Evolutionary conservation across 2,329 filamentous ascomycete genomes (phyloP).

Genomic region (Sporothrix variecibatus): DNA sequence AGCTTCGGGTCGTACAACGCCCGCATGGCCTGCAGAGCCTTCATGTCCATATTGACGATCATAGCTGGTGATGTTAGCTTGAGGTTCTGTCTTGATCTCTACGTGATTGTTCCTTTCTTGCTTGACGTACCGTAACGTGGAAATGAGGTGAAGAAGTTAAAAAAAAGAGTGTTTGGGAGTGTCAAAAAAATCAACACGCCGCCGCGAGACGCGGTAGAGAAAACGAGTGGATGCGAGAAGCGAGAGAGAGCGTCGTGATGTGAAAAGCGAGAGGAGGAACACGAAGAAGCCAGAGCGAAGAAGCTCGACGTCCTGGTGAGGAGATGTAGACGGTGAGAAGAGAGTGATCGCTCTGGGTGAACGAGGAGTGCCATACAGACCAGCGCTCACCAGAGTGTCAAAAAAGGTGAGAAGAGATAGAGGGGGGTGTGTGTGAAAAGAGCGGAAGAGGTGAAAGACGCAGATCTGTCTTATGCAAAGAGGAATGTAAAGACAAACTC

Average conservation of each 20-base stretch:
- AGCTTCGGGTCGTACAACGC: background rate
- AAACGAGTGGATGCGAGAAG: background rate
- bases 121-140: background rate
- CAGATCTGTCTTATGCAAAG: background rate
- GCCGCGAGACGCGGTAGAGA: background rate
- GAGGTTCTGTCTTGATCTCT: background rate
- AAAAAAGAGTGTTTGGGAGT: background rate
- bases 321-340: no score
- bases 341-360: no score
- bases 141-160: background rate
- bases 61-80: background rate
- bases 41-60: background rate
- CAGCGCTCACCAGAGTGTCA: background rate
- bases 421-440: background rate
- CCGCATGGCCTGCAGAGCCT: background rate
- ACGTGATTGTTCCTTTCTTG: background rate
- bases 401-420: background rate
- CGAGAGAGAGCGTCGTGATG: background rate
- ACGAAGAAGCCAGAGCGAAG: background rate
- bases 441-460: background rate
- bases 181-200: background rate
- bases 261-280: background rate
- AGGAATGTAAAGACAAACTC: background rate
- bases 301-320: background rate
- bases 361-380: no score